These are phyloP conservation scores for Phoma sp. DNA, from an alignment of 2,329 filamentous ascomycete species.

Conservation along the genomic window DNA sequence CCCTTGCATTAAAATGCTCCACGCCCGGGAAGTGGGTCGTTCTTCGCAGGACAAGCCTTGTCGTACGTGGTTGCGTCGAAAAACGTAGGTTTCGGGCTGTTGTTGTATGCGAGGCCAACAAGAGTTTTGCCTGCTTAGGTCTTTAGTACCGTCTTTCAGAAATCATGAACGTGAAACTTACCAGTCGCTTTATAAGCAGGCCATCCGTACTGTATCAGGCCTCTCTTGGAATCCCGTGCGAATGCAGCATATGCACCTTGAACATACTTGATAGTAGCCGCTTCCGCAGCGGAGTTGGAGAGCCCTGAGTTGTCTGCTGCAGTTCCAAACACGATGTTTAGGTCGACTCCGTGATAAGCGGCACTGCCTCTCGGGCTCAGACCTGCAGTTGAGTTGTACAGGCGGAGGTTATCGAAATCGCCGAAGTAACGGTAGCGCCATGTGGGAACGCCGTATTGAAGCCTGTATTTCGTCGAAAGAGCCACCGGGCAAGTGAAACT, in stretches of 20 bases:
- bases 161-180: slow-evolving; percentile 8
- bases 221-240: slow-evolving; percentile 39
- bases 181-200: slow-evolving; percentile 24
- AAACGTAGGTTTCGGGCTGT: slow-evolving; percentile 26
- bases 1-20: slow-evolving; percentile 26
- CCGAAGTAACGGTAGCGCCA: slow-evolving; percentile 50
- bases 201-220: slow-evolving; percentile 46
- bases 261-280: slow-evolving; percentile 41
- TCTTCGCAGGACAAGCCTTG: slow-evolving; percentile 28
- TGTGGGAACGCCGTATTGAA: slow-evolving; percentile 38
- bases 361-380: slow-evolving; percentile 39
- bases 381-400: slow-evolving; percentile 39
- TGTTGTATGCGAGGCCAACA: slow-evolving; percentile 31
- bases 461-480: slow-evolving; percentile 27
- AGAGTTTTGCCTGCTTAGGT: slow-evolving; percentile 21
- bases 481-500: slow-evolving; percentile 36
- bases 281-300: slow-evolving; percentile 31
- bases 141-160: neutral
- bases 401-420: slow-evolving; percentile 45
- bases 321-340: slow-evolving; percentile 47
- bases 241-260: slow-evolving; percentile 47
- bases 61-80: slow-evolving; percentile 31
- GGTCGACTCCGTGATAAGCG: slow-evolving; percentile 49
- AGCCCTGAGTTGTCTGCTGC: slow-evolving; percentile 34
- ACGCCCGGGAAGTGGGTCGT: slow-evolving; percentile 34